Percentiles rank a stretch among this genome's conserved stretches.
Evolutionary conservation across 2,329 filamentous ascomycete species (phyloP).

Genomic region (Colletotrichum melonis): DNA sequence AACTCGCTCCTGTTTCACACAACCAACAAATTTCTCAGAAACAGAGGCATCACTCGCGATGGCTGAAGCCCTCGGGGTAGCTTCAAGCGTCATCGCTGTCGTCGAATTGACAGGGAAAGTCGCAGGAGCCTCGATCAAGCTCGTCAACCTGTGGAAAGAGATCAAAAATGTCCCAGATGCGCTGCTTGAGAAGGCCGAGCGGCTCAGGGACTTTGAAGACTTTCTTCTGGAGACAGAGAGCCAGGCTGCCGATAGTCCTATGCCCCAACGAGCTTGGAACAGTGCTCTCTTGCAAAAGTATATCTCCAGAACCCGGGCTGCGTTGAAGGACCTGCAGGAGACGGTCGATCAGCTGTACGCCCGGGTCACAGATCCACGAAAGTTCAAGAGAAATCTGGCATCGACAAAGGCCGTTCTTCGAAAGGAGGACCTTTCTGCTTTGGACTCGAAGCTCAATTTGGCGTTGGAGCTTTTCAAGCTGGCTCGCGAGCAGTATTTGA

Average conservation of each 20-base stretch:
- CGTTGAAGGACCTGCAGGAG: not conserved
- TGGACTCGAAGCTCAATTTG: constrained; percentile 35
- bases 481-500: constrained; percentile 36
- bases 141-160: constrained; percentile 33
- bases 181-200: constrained; percentile 1
- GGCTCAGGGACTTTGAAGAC: not conserved
- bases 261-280: not conserved
- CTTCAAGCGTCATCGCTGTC: constrained; percentile 17
- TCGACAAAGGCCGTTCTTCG: constrained; percentile 37
- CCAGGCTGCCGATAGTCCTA: not conserved
- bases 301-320: not conserved
- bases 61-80: constrained; percentile 21
- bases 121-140: constrained; percentile 32
- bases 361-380: constrained; percentile 32
- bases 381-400: constrained; percentile 35
- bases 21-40: not conserved
- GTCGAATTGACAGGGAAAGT: constrained; percentile 28
- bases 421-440: constrained; percentile 35
- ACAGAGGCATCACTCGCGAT: not conserved
- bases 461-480: constrained; percentile 36
- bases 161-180: constrained; percentile 29
- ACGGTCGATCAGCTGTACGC: not conserved
- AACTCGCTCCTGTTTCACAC: too few species aligned
- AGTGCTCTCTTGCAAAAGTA: not conserved
- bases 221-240: constrained; percentile 2